phyloP scores from a whole-genome alignment of 495 filamentous ascomycete genomes.

The Penicillium odoratum region DNA sequence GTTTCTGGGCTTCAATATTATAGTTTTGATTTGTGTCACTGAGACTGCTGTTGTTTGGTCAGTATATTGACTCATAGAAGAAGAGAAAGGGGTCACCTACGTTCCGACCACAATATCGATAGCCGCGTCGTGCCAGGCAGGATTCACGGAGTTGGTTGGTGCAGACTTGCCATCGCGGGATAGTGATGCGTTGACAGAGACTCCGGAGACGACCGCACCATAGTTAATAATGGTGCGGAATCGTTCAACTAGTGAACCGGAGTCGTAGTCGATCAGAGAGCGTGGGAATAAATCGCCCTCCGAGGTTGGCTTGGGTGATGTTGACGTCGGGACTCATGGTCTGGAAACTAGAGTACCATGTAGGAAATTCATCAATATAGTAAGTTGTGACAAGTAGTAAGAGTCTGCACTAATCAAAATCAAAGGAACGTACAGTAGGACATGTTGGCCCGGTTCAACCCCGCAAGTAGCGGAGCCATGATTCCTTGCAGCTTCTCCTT shows the following conservation, averaged over 20 bases:
- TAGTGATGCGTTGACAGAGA: conserved; percentile 32
- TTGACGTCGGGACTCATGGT: conserved; percentile 33
- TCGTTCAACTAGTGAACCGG: neutral
- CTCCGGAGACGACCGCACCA: conserved; percentile 35
- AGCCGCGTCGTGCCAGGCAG: neutral
- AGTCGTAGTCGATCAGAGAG: conserved; percentile 35
- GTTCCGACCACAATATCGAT: conserved; percentile 3
- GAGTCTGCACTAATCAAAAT: no score
- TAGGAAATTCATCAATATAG: conserved; percentile 28
- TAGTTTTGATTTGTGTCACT: neutral
- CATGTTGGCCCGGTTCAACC: conserved; percentile 8
- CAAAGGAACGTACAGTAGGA: conserved; percentile 7
- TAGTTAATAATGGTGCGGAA: conserved; percentile 27
- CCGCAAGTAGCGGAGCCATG: neutral
- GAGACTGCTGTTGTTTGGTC: neutral
- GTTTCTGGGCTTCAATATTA: conserved; percentile 5
- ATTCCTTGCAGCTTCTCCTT: conserved; percentile 11
- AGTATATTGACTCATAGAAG: neutral
- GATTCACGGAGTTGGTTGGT: conserved; percentile 3
- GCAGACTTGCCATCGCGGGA: conserved; percentile 17
- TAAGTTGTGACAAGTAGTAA: conserved; percentile 9
- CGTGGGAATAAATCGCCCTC: conserved; percentile 59
- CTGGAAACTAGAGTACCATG: conserved; percentile 42
- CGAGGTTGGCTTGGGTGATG: conserved; percentile 47
- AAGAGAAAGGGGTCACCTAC: conserved; percentile 2